Evolutionary conservation across 306 rosid genomes (phyloP).

Genomic region (Castanospermum australe): DNA sequence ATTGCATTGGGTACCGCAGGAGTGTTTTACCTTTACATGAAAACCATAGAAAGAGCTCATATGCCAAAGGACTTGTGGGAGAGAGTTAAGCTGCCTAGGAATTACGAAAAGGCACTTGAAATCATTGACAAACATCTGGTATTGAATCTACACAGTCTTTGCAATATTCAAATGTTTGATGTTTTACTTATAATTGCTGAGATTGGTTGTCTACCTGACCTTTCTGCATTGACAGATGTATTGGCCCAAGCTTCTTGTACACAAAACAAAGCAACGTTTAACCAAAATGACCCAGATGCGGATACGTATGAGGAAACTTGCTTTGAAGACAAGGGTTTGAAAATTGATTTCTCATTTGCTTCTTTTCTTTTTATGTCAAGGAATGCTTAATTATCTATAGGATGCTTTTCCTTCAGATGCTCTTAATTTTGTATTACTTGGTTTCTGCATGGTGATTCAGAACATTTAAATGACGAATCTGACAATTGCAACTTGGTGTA

Average conservation of each 20-base stretch:
- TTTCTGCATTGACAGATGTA: constrained; percentile 61
- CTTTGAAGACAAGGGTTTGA: constrained; percentile 81
- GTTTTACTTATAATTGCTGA: neutral
- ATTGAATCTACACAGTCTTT: constrained; percentile 10
- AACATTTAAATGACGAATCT: neutral
- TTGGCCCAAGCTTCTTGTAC: constrained; percentile 92
- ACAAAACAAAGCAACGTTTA: constrained; percentile 87
- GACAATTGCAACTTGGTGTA: neutral
- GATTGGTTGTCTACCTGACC: neutral
- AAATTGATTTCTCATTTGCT: constrained; percentile 2
- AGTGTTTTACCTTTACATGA: constrained; percentile 92
- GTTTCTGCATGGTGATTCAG: constrained; percentile 6
- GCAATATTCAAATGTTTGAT: neutral
- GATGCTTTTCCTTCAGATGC: neutral
- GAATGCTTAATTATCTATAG: neutral
- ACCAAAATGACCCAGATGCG: constrained; percentile 96
- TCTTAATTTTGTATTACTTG: constrained; percentile 5
- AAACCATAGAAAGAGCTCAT: constrained; percentile 95
- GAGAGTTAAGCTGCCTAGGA: constrained; percentile 87
- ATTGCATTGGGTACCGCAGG: constrained; percentile 51
- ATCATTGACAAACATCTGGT: constrained; percentile 87
- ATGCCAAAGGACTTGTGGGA: constrained; percentile 92
- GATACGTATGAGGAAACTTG: constrained; percentile 94
- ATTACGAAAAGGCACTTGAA: constrained; percentile 86
- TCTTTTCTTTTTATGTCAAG: neutral